A percentile compares a stretch with the other conserved stretches of the same genome.
These are phyloP conservation scores for Mucor piriformis DNA, from an alignment of 371 early-diverging fungal species.

Conservation along the genomic window DNA sequence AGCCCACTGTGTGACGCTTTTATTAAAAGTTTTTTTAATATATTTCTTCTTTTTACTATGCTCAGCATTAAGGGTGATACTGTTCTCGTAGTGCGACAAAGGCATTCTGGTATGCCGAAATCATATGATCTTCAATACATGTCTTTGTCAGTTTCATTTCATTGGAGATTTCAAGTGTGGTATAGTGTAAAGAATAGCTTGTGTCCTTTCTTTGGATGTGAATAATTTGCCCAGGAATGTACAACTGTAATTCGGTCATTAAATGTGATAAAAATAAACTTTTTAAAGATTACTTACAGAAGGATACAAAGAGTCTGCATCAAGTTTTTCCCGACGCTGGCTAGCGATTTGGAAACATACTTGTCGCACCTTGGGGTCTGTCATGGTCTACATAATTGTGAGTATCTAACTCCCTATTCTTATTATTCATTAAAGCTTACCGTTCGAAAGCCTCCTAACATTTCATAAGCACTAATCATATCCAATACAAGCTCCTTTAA, in stretches of 20 bases:
- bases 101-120: slow-evolving; percentile 34
- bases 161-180: slow-evolving; percentile 25
- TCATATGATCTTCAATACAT: slow-evolving; percentile 49
- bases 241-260: slow-evolving; percentile 24
- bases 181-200: slow-evolving; percentile 23
- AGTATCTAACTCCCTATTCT: background rate
- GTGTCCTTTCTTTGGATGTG: slow-evolving; percentile 31
- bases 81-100: slow-evolving; percentile 19
- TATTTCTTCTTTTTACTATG: background rate
- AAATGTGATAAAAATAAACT: background rate
- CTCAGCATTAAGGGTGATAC: background rate
- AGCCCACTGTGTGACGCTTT: slow-evolving; percentile 7
- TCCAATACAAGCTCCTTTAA: slow-evolving; percentile 46
- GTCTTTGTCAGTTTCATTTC: slow-evolving; percentile 48
- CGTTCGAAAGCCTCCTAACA: slow-evolving; percentile 26
- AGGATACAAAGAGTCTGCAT: slow-evolving; percentile 35
- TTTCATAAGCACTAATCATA: slow-evolving; percentile 39
- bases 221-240: slow-evolving; percentile 46
- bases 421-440: background rate
- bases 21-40: background rate
- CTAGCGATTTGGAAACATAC: slow-evolving; percentile 36
- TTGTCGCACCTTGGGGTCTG: slow-evolving; percentile 25
- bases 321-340: slow-evolving; percentile 31
- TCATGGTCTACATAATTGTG: slow-evolving; percentile 15
- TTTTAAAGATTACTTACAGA: slow-evolving; percentile 32